A percentile compares a stretch with the other conserved stretches of the same genome.
phyloP scores from a whole-genome alignment of 2,329 filamentous ascomycete genomes.

The Aspergillus floridensis region DNA sequence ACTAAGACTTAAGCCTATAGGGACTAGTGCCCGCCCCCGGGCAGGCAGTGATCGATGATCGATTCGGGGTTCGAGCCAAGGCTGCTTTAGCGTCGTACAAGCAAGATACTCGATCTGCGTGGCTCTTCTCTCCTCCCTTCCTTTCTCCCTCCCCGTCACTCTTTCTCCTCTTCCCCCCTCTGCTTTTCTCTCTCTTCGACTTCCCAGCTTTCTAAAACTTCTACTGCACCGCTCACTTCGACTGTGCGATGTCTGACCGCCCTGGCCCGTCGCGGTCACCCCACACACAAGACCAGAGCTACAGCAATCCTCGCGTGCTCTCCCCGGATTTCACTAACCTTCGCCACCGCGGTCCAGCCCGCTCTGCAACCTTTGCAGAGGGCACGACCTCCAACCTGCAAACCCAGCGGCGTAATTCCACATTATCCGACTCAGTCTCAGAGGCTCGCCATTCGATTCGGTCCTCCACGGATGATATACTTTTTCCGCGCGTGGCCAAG shows the following conservation, averaged over 20 bases:
- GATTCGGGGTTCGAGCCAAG: neutral
- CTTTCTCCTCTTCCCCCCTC: neutral
- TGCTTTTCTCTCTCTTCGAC: neutral
- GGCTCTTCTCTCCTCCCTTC: neutral
- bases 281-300: slow-evolving; percentile 5
- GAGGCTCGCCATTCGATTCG: slow-evolving; percentile 64
- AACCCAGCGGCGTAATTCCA: slow-evolving; percentile 67
- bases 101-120: slow-evolving; percentile 4
- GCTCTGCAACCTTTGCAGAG: slow-evolving; percentile 40
- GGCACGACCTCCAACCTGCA: slow-evolving; percentile 25
- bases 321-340: slow-evolving; percentile 24
- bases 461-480: slow-evolving; percentile 67
- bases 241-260: slow-evolving; percentile 16
- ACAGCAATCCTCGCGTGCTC: slow-evolving; percentile 9
- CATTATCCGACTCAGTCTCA: slow-evolving; percentile 71
- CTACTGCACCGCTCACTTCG: neutral
- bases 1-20: neutral
- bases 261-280: slow-evolving; percentile 17
- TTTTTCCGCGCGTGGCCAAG: slow-evolving; percentile 55
- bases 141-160: neutral
- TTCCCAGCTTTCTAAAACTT: neutral
- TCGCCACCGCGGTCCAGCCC: slow-evolving; percentile 36
- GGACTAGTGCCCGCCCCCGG: neutral
- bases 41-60: neutral
- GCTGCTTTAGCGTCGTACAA: neutral